phyloP scores from a whole-genome alignment of 768 basidiomycete species.

The Mycena galericulata region DNA sequence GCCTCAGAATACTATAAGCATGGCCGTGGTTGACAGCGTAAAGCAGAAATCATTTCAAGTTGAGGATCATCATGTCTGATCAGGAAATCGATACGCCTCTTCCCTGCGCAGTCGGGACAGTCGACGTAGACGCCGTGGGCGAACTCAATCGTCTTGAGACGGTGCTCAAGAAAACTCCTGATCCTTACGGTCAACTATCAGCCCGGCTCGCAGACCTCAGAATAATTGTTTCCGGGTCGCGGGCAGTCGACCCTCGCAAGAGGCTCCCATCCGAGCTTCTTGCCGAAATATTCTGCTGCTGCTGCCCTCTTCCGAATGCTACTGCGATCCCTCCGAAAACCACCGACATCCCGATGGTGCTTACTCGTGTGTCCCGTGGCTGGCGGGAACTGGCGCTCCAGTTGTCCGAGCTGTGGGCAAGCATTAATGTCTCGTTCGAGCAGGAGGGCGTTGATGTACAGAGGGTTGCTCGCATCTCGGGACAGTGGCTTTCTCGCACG shows the following conservation, averaged over 20 bases:
- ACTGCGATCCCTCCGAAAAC: neutral
- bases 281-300: constrained; percentile 2
- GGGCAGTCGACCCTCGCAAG: too few species aligned
- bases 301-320: neutral
- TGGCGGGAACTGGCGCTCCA: neutral
- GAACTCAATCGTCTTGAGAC: neutral
- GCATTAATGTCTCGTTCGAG: neutral
- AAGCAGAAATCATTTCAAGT: too few species aligned
- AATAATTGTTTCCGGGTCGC: too few species aligned
- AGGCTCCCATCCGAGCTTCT: constrained; percentile 1
- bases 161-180: neutral
- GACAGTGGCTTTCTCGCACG: neutral
- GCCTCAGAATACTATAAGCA: too few species aligned
- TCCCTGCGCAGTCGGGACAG: too few species aligned
- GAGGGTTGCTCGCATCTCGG: neutral
- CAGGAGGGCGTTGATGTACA: neutral
- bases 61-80: too few species aligned
- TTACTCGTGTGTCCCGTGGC: neutral
- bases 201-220: neutral
- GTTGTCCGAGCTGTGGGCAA: neutral
- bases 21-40: too few species aligned
- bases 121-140: neutral
- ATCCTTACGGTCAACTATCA: neutral
- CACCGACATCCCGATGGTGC: neutral
- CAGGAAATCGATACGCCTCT: too few species aligned